phyloP scores from a whole-genome alignment of 306 rosid genomes.

The Trifolium repens region DNA sequence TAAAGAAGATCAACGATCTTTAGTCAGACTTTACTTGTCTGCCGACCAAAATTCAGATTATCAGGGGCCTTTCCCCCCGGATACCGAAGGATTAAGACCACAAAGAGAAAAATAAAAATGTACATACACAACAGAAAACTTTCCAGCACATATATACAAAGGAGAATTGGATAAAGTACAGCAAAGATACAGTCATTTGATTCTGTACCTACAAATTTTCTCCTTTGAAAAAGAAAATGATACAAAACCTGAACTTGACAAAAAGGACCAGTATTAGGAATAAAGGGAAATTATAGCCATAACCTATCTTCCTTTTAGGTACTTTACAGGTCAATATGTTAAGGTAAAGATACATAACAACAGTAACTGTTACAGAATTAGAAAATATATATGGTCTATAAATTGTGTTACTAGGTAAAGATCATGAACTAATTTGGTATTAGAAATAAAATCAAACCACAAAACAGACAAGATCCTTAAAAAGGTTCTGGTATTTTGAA shows the following conservation, averaged over 20 bases:
- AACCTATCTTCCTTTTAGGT: slow-evolving; percentile 19
- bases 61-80: background rate
- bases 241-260: slow-evolving; percentile 1
- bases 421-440: slow-evolving; percentile 24
- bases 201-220: background rate
- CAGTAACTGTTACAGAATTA: background rate
- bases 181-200: slow-evolving; percentile 17
- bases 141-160: slow-evolving; percentile 12
- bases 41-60: background rate
- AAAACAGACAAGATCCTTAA: slow-evolving; percentile 13
- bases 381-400: background rate
- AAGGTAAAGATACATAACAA: background rate
- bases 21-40: background rate
- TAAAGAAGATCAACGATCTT: no score
- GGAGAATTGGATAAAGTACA: background rate
- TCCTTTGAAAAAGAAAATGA: slow-evolving; percentile 1
- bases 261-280: slow-evolving; percentile 10
- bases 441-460: slow-evolving; percentile 27
- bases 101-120: slow-evolving; percentile 4
- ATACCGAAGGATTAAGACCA: background rate
- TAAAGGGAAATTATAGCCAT: slow-evolving; percentile 17
- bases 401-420: slow-evolving; percentile 1
- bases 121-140: background rate
- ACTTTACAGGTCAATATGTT: background rate
- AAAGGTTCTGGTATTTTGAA: slow-evolving; percentile 15